Evolutionary conservation across 2,329 filamentous ascomycete species (phyloP), one percentile per base, ranked within the genome.

Genomic region (Trichoderma asperellum): DNA sequence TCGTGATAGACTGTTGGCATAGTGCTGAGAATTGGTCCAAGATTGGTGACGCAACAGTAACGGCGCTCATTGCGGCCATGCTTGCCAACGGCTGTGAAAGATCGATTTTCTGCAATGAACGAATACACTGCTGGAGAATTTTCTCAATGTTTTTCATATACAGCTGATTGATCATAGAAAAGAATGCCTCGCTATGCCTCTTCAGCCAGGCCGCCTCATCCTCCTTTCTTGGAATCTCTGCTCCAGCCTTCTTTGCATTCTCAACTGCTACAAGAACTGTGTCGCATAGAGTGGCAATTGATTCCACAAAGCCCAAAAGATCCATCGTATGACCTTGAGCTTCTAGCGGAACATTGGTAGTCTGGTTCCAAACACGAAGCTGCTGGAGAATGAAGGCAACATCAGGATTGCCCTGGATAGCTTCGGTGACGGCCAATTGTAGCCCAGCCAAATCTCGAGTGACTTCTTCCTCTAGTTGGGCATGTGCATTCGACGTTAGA

Each of bases 231-330:
- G 73, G 75, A 53, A 79, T 74, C 2, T 83, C 82, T 12, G 82
- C 79, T 10, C 88, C 81, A 2, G 84, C 80, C 70, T 87, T 87
- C 69, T 88, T 87, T 57, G 91, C 85, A 72, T 90, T 88, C 77
- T 97, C 93, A 59, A 97, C 85, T 0, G 92, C 90, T 43, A 95
- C 91, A 2, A 97, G 88, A 34, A 95, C 87, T 61, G 88, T 87
- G 78, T 97, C 92, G 58, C 91, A 87, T n/a, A 91, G 83, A 1
- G 80, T 86, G 47, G 92, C 86, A 1, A 93, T 79, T 4, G 84
- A 82, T 16, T 84, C 80, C 53, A 89, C 86, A 56, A 94, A 86
- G 0, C 80, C 76, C 21, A 84, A 72, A 18, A 82, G 70, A 21
- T 77, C 73, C 29, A 73, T 68, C 2, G 60, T 70, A 7, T 73